Base-by-base conservation (phyloP, 2,329 filamentous ascomycete genomes). In the Fonsecaea erecta region DNA sequence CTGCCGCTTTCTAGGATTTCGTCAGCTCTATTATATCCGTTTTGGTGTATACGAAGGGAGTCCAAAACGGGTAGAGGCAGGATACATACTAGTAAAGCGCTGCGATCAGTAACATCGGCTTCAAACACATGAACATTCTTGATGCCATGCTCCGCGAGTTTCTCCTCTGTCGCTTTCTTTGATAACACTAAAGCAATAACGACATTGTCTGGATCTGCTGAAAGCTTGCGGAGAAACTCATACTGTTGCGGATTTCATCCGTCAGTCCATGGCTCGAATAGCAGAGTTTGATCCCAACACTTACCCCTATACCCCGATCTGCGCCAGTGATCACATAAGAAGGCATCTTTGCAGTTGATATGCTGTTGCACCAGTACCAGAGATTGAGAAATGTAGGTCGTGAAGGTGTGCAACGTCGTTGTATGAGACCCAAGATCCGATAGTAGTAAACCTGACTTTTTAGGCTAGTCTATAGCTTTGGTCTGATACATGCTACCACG, bases 121-220 rank as follows among this genome's bases (percentile, higher is more conserved):
- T 80, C 66, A 16, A 86, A 21, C 63, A 85, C 74, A 62, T 79
- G 77, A 52, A 85, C 73, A 55, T 85, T 84, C 35, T 71, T 46
- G 2, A 76, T 74, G 3, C 62, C 72, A 67, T 84, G 79, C 35
- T 72, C 67, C 1, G 73, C 68, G 0, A 84, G 74, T 70, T 78
- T 82, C 59, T 79, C 74, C 21, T 83, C 77, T 2, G 81, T 80
- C 0, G 73, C 72, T 1, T 72, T 65, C 67, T 82, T 83, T 73
- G 83, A 71, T 21, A 83, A 81, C 18, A 81, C 82, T 0, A 84
- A 73, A 4, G 82, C 82, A 52, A 85, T 73, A 51, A 85, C 77
- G 0, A 73, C 73, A 68, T 83, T 83, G 16, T 70, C 60, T 3
- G 78, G 71, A 65, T 83, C 73, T n/a, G 71, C 68, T 0, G 83